Base-by-base conservation (phyloP, 164 flowering plant species). In the Dillenia suffruticosa region DNA sequence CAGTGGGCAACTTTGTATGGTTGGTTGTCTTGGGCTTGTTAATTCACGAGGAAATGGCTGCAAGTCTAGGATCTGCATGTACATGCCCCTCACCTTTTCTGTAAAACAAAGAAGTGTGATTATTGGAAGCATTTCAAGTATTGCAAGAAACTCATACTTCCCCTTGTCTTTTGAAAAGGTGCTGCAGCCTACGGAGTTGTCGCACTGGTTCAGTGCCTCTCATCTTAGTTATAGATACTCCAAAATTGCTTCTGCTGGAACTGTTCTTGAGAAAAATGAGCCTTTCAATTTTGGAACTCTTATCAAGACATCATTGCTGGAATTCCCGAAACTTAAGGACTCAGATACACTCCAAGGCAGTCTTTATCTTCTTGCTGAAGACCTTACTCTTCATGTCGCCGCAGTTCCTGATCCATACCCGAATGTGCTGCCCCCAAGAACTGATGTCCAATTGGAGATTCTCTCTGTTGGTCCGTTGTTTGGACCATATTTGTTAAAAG, bases 1-100 rank as follows among this genome's bases (percentile, higher is more conserved):
- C 13, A 77, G 74, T 64, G 96, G 98, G 54, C 96, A 88, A 73
- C 85, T 92, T 44, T 92, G 98, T 80, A 92, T 90, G 98, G 78
- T 85, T 65, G 96, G 93, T 52, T 90, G 98, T 64, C 72, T 75
- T 68, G 88, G 86, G 46, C 16, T 63, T 17, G 58, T 59, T 14
- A 75, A 74, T 62, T 49, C 63, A n/a, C 73, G 68, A 58, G 71
- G 63, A 12, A 70, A 56, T 44, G 67, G 50, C 51, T 88, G 98
- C 70, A 59, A 78, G 72, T 76, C 86, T 54, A 84, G 90, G 24
- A 77, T 85, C 49, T 90, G 85, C 70, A 60, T 88, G 64, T 88
- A 86, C 55, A 61, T 88, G 65, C 92, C 93, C 13, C 50, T 72
- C 24, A 72, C 88, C 17, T 86, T 86, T 70, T 81, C 96, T 61